Evolutionary conservation across 495 filamentous ascomycete genomes (phyloP).

Genomic region (Penicillium salamii): DNA sequence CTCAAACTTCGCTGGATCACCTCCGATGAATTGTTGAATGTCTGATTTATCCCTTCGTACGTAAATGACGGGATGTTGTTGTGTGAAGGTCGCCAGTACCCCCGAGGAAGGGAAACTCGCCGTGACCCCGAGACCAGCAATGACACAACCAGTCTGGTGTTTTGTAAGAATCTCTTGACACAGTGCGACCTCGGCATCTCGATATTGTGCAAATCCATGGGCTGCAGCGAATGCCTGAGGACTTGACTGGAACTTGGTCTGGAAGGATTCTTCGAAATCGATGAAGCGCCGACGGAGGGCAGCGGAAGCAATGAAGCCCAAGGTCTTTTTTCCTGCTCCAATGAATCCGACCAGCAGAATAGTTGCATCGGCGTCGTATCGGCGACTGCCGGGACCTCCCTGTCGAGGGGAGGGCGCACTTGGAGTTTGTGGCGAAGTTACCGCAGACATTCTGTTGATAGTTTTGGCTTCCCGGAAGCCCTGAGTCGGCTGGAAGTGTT

Average conservation of each 20-base stretch:
- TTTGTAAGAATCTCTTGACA: constrained; percentile 54
- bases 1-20: constrained; percentile 44
- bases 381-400: constrained; percentile 5
- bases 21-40: constrained; percentile 24
- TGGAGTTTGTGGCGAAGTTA: not conserved
- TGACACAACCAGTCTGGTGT: constrained; percentile 57
- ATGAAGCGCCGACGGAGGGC: constrained; percentile 62
- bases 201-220: constrained; percentile 56
- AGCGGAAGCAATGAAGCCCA: constrained; percentile 70
- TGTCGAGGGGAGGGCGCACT: not conserved
- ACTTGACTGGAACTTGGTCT: constrained; percentile 53
- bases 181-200: constrained; percentile 52
- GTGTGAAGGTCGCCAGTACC: constrained; percentile 31
- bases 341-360: constrained; percentile 68
- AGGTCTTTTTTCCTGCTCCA: constrained; percentile 66
- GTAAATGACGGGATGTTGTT: constrained; percentile 61
- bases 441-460: not conserved
- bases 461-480: not conserved
- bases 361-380: constrained; percentile 44
- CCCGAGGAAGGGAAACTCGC: constrained; percentile 12
- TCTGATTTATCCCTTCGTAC: constrained; percentile 57
- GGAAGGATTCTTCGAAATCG: constrained; percentile 63
- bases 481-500: not conserved
- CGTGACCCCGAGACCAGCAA: constrained; percentile 46
- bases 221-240: constrained; percentile 53